These are phyloP conservation scores for Yamadazyma insecticola DNA, from an alignment of 805 yeast species.

Conservation along the genomic window DNA sequence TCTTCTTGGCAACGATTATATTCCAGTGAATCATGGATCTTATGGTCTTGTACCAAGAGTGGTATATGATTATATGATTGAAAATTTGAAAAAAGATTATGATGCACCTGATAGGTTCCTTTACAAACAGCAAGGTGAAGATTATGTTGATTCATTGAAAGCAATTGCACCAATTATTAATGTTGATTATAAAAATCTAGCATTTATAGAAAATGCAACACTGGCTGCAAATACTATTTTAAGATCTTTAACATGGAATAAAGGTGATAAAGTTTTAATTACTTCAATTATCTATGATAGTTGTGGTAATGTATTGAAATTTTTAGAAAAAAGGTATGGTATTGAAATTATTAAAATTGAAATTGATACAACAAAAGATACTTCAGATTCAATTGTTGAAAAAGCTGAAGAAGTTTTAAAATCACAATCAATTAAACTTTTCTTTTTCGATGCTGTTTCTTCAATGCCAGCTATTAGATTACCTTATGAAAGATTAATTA, in stretches of 20 bases:
- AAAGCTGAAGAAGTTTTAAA: slow-evolving; percentile 1
- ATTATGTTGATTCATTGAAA: slow-evolving; percentile 31
- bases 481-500: slow-evolving; percentile 50
- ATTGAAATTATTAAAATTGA: slow-evolving; percentile 30
- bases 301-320: slow-evolving; percentile 48
- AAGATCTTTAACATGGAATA: slow-evolving; percentile 46
- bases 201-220: slow-evolving; percentile 57
- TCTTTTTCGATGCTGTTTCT: slow-evolving; percentile 53
- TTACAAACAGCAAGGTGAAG: slow-evolving; percentile 18
- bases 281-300: slow-evolving; percentile 51
- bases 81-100: slow-evolving; percentile 18
- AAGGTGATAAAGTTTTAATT: slow-evolving; percentile 48
- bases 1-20: slow-evolving; percentile 31
- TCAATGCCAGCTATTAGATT: slow-evolving; percentile 61
- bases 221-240: slow-evolving; percentile 54
- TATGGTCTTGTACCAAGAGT: slow-evolving; percentile 53
- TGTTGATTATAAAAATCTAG: slow-evolving; percentile 45
- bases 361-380: slow-evolving; percentile 28
- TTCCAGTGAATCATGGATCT: slow-evolving; percentile 61
- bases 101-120: slow-evolving; percentile 47
- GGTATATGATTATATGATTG: slow-evolving; percentile 36
- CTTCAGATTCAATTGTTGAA: slow-evolving; percentile 17
- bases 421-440: slow-evolving; percentile 26
- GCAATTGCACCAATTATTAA: slow-evolving; percentile 38
- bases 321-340: slow-evolving; percentile 27